Percentiles rank a stretch among this genome's conserved stretches.
phyloP scores from a whole-genome alignment of 208 protist species.

The Zelonia costaricensis region DNA sequence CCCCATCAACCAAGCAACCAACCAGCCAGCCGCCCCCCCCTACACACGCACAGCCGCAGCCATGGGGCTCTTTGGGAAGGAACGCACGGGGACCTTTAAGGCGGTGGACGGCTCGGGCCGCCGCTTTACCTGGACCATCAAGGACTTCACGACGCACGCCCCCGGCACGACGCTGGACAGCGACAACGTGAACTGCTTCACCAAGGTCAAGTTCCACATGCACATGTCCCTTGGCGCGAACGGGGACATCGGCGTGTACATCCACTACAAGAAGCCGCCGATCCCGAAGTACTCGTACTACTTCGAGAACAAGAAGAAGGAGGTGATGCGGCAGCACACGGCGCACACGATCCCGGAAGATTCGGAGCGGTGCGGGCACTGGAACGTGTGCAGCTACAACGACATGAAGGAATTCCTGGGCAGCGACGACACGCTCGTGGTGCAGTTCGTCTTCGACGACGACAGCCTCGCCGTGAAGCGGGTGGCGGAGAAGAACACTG shows the following conservation, averaged over 20 bases:
- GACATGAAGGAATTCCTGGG: conserved; percentile 63
- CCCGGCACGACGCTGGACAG: conserved; percentile 61
- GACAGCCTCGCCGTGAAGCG: conserved; percentile 50
- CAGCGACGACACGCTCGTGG: conserved; percentile 49
- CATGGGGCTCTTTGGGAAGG: conserved; percentile 80
- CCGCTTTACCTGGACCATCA: conserved; percentile 75
- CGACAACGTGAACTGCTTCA: conserved; percentile 65
- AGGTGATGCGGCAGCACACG: conserved; percentile 86
- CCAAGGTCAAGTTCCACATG: conserved; percentile 81
- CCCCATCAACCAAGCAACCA: background rate
- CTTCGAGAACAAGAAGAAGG: conserved; percentile 60
- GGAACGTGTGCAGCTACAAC: conserved; percentile 65
- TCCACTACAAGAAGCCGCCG: conserved; percentile 83
- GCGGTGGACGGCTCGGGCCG: conserved; percentile 41
- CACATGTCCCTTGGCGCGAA: conserved; percentile 63
- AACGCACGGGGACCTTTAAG: conserved; percentile 62
- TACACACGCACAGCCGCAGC: background rate
- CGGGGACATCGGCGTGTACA: conserved; percentile 77
- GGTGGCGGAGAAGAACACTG: conserved; percentile 23
- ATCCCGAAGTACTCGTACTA: conserved; percentile 93
- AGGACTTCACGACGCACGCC: conserved; percentile 46
- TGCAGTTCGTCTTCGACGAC: conserved; percentile 79
- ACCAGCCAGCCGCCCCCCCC: background rate
- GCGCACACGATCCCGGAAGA: conserved; percentile 80
- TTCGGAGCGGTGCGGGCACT: conserved; percentile 88